Evolutionary conservation across 805 yeast genomes (phyloP), one percentile per base, ranked within the genome.

Genomic region (Diddensiella santjacobensis): DNA sequence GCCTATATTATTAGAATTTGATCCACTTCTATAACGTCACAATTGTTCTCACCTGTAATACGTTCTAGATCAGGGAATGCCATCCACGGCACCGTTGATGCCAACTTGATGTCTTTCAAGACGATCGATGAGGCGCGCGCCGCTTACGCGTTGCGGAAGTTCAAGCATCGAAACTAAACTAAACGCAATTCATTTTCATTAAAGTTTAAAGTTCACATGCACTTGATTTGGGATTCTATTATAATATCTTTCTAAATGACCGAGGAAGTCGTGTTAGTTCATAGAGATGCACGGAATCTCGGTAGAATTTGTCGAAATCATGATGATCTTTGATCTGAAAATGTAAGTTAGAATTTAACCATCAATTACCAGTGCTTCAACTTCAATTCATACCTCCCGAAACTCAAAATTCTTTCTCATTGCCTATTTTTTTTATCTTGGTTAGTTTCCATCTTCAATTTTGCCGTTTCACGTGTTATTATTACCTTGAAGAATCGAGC

Each of bases 271-370:
- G 48, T 1, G 61, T 56, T 53, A 75, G 58, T 43, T 71, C 68
- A 50, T 71, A 73, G 47, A 75, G 54, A 53, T 68, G 68, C 18
- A 73, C 76, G 35, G 69, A 64, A 47, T 71, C 71, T 18, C 65
- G 65, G 47, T 64, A 53, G 50, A 67, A 75, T n/a, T 48, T 30
- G 6, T 62, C 69, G 48, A 64, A 70, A 19, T 64, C 65, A 2
- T 44, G 57, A 39, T 60, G 60, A 31, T 59, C 57, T 36, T 58
- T 58, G 41, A 62, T 60, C 63, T 60, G 29, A 31, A 15, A 17
- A 4, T 13, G 52, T 55, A 43, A 47, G 20, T 8, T 35, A 35
- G 38, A 13, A 6, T n/a, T n/a, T 13, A 13, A 17, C 31, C 31
- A 13, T 8, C 31, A 13, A 8, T 8, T 26, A 8, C 31, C 8